phyloP scores from a whole-genome alignment of 305 asterid genomes.

The Fraxinus paxiana region DNA sequence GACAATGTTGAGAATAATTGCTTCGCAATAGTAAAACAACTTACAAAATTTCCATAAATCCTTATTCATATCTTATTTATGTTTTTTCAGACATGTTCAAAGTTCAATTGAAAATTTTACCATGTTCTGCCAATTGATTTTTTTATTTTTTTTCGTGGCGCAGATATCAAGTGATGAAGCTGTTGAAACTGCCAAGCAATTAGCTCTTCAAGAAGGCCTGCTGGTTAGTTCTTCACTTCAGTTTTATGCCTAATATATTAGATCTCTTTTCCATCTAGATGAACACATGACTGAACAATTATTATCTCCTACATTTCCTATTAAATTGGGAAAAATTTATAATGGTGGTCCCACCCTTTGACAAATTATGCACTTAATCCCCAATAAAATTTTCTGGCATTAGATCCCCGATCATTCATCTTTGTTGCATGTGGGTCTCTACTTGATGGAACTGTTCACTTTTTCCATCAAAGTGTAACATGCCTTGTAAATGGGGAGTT shows the following conservation, averaged over 20 bases:
- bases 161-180: constrained; percentile 90
- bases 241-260: neutral
- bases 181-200: constrained; percentile 84
- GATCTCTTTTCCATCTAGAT: constrained; percentile 1
- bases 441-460: neutral
- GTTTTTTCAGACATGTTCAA: neutral
- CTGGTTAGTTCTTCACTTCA: constrained; percentile 54
- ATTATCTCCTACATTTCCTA: neutral
- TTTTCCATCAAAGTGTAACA: neutral
- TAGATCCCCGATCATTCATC: neutral
- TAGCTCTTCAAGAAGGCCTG: constrained; percentile 93
- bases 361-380: neutral
- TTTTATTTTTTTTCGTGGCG: neutral
- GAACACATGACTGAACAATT: neutral
- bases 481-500: neutral
- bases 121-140: neutral
- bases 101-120: neutral
- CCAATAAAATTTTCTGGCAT: neutral
- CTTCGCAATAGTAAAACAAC: neutral
- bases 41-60: neutral
- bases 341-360: neutral
- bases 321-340: neutral
- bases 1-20: neutral
- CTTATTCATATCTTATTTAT: neutral
- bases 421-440: neutral